phyloP scores from a whole-genome alignment of 2,329 filamentous ascomycete species.

The Gnomoniopsis smithogilvyi region DNA sequence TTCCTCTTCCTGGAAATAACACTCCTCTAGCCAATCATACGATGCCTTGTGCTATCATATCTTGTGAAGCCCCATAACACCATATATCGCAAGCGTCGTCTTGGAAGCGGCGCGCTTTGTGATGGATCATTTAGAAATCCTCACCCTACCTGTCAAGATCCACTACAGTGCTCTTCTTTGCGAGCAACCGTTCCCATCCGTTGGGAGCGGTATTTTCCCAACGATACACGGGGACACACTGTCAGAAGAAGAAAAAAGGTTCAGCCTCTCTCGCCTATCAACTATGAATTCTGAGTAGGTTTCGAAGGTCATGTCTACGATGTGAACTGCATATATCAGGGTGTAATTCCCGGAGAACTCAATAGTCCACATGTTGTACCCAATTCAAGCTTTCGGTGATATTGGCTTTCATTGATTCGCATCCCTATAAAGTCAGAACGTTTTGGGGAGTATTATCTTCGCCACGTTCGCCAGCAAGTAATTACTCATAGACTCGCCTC shows the following conservation, averaged over 20 bases:
- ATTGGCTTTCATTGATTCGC: conserved; percentile 35
- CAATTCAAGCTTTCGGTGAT: conserved; percentile 39
- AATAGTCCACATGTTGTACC: conserved; percentile 38
- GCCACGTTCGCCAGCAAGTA: conserved; percentile 1
- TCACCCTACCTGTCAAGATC: background rate
- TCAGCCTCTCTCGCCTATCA: conserved; percentile 36
- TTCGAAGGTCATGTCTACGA: conserved; percentile 36
- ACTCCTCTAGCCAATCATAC: background rate
- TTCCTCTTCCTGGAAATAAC: background rate
- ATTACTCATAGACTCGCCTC: conserved; percentile 1
- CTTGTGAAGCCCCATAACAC: conserved; percentile 29
- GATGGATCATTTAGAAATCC: background rate
- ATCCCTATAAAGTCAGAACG: conserved; percentile 24
- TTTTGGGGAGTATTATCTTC: background rate
- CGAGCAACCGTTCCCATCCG: conserved; percentile 20
- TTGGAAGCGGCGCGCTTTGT: conserved; percentile 14
- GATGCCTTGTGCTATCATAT: conserved; percentile 11
- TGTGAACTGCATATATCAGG: conserved; percentile 38
- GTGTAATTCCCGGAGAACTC: conserved; percentile 36
- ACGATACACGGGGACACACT: conserved; percentile 39
- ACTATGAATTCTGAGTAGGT: conserved; percentile 35
- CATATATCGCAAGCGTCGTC: conserved; percentile 29
- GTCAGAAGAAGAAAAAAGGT: conserved; percentile 35
- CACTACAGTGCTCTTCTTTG: conserved; percentile 31
- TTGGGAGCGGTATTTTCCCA: conserved; percentile 40